phyloP scores from a whole-genome alignment of 1,284 basidiomycete species.

The Leccinum pachyderme region DNA sequence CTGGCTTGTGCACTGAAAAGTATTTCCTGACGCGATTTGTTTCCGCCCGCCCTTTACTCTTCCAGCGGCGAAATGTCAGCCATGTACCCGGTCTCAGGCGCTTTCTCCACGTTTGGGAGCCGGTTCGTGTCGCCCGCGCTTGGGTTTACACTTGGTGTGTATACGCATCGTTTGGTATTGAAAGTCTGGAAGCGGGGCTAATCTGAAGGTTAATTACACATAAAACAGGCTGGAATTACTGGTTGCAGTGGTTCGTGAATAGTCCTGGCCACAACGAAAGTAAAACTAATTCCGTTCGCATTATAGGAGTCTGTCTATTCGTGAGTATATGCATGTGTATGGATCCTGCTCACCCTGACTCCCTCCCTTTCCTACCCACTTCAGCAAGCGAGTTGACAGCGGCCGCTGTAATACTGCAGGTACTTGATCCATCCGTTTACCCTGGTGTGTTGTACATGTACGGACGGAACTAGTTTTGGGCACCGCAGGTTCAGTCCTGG shows the following conservation, averaged over 20 bases:
- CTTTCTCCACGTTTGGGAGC: slow-evolving; percentile 48
- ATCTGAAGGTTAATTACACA: background rate
- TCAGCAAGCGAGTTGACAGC: slow-evolving; percentile 45
- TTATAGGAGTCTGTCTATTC: slow-evolving; percentile 39
- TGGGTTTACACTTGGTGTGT: slow-evolving; percentile 48
- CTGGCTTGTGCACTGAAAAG: background rate
- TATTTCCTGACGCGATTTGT: background rate
- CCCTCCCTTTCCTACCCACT: background rate
- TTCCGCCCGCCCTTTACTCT: background rate
- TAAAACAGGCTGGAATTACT: slow-evolving; percentile 50
- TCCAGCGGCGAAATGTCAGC: slow-evolving; percentile 44
- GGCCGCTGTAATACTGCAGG: slow-evolving; percentile 43
- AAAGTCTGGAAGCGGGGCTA: background rate
- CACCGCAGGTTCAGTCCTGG: slow-evolving; percentile 44
- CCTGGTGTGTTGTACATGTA: background rate
- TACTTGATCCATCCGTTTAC: slow-evolving; percentile 7
- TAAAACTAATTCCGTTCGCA: background rate
- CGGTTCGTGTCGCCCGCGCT: slow-evolving; percentile 51
- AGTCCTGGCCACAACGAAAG: background rate
- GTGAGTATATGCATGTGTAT: slow-evolving; percentile 24
- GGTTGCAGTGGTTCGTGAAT: slow-evolving; percentile 47
- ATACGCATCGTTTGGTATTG: background rate
- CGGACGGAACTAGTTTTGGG: slow-evolving; percentile 38
- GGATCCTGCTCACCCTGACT: background rate
- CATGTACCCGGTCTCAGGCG: slow-evolving; percentile 47